These are phyloP conservation scores for Beauveria pseudobassiana DNA, from an alignment of 2,329 filamentous ascomycete genomes.

Conservation along the genomic window DNA sequence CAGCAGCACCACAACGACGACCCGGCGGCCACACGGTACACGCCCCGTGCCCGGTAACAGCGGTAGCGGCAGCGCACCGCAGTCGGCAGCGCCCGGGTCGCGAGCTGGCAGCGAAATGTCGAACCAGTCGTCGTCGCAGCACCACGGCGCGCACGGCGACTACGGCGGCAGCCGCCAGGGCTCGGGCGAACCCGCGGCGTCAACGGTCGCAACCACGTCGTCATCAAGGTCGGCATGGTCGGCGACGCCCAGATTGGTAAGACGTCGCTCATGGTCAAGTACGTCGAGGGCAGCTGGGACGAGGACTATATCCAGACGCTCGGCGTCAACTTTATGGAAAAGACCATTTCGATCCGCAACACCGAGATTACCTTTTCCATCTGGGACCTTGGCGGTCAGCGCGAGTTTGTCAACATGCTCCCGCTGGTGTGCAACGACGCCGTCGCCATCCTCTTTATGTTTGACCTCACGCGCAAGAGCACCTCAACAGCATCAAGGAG, in stretches of 20 bases:
- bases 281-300: slow-evolving; percentile 98
- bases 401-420: slow-evolving; percentile 99
- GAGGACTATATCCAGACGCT: slow-evolving; percentile 99
- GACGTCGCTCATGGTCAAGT: slow-evolving; percentile 99
- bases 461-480: slow-evolving; percentile 94
- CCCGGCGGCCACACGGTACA: slow-evolving; percentile 36
- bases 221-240: slow-evolving; percentile 99
- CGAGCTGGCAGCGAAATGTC: slow-evolving; percentile 50
- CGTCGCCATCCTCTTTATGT: slow-evolving; percentile 99
- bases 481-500: slow-evolving; percentile 99
- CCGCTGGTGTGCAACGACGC: slow-evolving; percentile 99
- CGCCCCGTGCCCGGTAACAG: slow-evolving; percentile 23
- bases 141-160: slow-evolving; percentile 34
- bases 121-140: slow-evolving; percentile 22
- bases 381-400: slow-evolving; percentile 95
- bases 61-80: slow-evolving; percentile 12
- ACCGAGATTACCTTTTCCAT: slow-evolving; percentile 99
- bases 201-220: slow-evolving; percentile 64
- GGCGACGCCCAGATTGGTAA: slow-evolving; percentile 98
- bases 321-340: slow-evolving; percentile 99
- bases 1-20: slow-evolving; percentile 34
- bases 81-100: slow-evolving; percentile 27
- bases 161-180: slow-evolving; percentile 30
- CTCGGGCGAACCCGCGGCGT: slow-evolving; percentile 23
- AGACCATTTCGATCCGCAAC: slow-evolving; percentile 98